Base-by-base conservation (phyloP, 768 basidiomycete genomes). In the Hericium rajendrae region DNA sequence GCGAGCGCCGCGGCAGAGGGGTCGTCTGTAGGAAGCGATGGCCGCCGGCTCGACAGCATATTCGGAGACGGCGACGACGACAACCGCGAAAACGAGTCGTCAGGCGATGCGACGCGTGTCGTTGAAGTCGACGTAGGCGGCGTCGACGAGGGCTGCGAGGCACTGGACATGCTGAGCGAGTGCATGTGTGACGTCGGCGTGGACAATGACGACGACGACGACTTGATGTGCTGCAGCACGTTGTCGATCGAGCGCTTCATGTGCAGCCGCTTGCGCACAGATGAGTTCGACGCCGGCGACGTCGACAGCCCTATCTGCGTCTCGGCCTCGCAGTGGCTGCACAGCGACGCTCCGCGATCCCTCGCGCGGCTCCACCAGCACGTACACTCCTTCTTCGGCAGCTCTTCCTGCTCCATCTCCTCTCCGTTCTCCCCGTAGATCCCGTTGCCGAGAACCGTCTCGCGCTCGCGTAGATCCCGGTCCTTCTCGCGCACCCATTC, bases 171-270 rank as follows among this genome's bases (percentile, higher is more conserved):
- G 62, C 67, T 79, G 76, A 55, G 81, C 77, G 61, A 88, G 72
- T 0, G 68, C 20, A 15, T 18, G 43, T 46, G 43, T 8, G 15
- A 18, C 9, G 43, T 18, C 2, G 50, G 24, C 16, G 50, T 51
- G 18, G 50, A 37, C 28, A 22, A 22, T 2, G 28, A 32, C 32
- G 32, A 8, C 26, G 50, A 51, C 28, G 50, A 32, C 22, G 49
- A 26, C 28, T 51, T 51, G 57, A 60, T 48, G 12, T 52, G 56
- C 26, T 53, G 56, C 51, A 64, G 28, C 4, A 84, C 81, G 46
- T 83, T 86, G 67, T 92, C 90, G 58, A 90, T 81, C 1, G 88
- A 91, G 41, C 83, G 82, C 68, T 92, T 91, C 59, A 91, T 78
- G 56, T 84, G 83, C 40, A 91, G 60, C 38, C 82, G 79, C 20